Percentiles rank a stretch among this genome's conserved stretches.
Conservation (phyloP, 345 rosid genomes). For the Cochlearia excelsa region DNA sequence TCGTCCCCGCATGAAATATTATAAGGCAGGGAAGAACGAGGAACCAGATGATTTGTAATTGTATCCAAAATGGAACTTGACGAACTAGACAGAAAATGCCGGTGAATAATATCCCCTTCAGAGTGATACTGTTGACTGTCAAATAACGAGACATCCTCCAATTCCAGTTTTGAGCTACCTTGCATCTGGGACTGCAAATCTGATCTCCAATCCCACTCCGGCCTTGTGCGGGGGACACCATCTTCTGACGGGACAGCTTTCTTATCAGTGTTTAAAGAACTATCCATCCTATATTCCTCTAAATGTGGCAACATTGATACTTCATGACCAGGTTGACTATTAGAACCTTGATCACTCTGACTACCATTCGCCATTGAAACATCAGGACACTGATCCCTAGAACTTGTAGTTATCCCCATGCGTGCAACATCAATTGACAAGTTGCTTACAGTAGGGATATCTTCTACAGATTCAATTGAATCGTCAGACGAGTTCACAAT, state of each 20-base stretch:
- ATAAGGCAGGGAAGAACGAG: conserved; percentile 44
- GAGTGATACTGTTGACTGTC: conserved; percentile 58
- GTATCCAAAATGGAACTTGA: conserved; percentile 41
- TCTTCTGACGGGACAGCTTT: conserved; percentile 32
- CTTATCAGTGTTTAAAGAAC: conserved; percentile 26
- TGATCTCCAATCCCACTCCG: conserved; percentile 42
- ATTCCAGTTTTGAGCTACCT: conserved; percentile 36
- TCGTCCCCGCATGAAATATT: conserved; percentile 31
- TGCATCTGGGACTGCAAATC: conserved; percentile 32
- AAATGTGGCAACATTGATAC: conserved; percentile 35
- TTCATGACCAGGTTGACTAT: conserved; percentile 42
- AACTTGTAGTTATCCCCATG: conserved; percentile 42
- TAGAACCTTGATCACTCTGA: conserved; percentile 42
- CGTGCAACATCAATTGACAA: conserved; percentile 42
- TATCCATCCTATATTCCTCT: conserved; percentile 40
- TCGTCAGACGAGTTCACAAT: conserved; percentile 30
- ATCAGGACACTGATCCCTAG: conserved; percentile 37
- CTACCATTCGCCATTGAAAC: conserved; percentile 31
- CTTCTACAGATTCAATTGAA: conserved; percentile 25
- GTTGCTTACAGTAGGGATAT: conserved; percentile 32
- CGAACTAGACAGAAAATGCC: conserved; percentile 43
- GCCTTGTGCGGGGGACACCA: conserved; percentile 28
- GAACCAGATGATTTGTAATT: conserved; percentile 44
- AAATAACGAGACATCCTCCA: conserved; percentile 59
- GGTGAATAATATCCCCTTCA: conserved; percentile 51